phyloP scores from a whole-genome alignment of 345 rosid genomes.

The Arabis hirsuta region DNA sequence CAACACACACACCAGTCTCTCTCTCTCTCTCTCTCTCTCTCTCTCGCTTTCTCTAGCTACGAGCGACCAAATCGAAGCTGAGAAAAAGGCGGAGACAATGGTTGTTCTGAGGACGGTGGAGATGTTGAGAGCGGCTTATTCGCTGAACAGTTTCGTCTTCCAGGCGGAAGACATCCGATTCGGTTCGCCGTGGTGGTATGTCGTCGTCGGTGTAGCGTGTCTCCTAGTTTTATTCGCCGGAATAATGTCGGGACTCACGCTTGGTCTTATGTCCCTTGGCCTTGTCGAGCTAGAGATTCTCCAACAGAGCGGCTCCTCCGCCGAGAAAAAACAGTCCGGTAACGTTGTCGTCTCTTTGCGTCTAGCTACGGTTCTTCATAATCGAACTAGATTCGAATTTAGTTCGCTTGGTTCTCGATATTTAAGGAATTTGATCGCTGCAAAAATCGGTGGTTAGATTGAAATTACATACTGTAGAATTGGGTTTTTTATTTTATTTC shows the following conservation, averaged over 20 bases:
- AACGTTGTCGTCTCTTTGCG: not conserved
- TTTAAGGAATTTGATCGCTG: not conserved
- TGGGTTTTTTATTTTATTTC: not conserved
- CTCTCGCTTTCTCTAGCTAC: constrained; percentile 23
- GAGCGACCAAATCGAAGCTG: constrained; percentile 41
- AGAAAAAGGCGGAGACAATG: constrained; percentile 34
- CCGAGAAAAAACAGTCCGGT: constrained; percentile 74
- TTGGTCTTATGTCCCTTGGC: constrained; percentile 76
- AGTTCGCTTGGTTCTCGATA: not conserved
- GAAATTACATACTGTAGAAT: not conserved
- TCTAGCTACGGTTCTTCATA: not conserved
- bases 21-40: constrained; percentile 19
- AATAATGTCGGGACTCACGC: constrained; percentile 76
- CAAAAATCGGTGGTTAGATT: constrained; percentile 1
- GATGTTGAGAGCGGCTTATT: constrained; percentile 41
- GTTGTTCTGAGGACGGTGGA: constrained; percentile 41
- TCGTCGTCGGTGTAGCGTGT: constrained; percentile 67
- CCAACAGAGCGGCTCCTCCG: constrained; percentile 59
- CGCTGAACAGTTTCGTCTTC: constrained; percentile 49
- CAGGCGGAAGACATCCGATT: constrained; percentile 63
- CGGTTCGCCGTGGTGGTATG: constrained; percentile 65
- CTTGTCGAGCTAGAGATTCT: constrained; percentile 78
- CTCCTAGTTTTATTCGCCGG: constrained; percentile 78
- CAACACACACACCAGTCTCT: not conserved
- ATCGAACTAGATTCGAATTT: constrained; percentile 5